Conservation (phyloP, 2,329 filamentous ascomycete genomes). For the Dactylella cylindrospora region DNA sequence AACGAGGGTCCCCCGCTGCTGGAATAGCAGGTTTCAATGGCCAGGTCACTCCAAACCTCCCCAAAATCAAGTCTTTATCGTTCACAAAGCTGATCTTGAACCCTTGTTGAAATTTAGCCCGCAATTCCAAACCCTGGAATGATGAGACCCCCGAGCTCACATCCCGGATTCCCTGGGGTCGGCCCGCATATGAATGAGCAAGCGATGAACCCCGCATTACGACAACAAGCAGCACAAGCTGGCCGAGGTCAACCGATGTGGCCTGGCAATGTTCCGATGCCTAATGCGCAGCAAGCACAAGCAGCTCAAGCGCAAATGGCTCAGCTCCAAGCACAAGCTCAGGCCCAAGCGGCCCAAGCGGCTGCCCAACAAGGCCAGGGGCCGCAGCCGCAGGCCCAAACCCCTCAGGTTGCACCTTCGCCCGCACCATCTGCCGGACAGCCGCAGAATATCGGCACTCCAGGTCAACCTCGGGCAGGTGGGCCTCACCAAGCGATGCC, state of each 20-base stretch:
- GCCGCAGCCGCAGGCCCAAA: slow-evolving; percentile 52
- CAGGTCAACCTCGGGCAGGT: slow-evolving; percentile 64
- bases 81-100: slow-evolving; percentile 36
- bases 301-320: slow-evolving; percentile 50
- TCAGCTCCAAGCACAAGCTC: slow-evolving; percentile 51
- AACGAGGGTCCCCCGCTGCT: slow-evolving; percentile 56
- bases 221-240: slow-evolving; percentile 45
- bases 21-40: slow-evolving; percentile 55
- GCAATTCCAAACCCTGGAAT: slow-evolving; percentile 58
- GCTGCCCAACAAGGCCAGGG: slow-evolving; percentile 52
- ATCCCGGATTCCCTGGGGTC: slow-evolving; percentile 65
- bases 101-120: slow-evolving; percentile 16
- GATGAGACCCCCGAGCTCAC: slow-evolving; percentile 70
- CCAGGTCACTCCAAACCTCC: slow-evolving; percentile 53
- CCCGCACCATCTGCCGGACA: slow-evolving; percentile 52
- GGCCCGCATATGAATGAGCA: slow-evolving; percentile 59
- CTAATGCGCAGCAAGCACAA: slow-evolving; percentile 52
- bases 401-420: slow-evolving; percentile 52
- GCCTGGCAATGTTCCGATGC: slow-evolving; percentile 41
- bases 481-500: slow-evolving; percentile 73
- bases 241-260: slow-evolving; percentile 47
- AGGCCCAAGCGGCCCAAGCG: slow-evolving; percentile 55
- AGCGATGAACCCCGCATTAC: slow-evolving; percentile 56
- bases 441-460: slow-evolving; percentile 52
- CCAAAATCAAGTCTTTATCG: neutral